Base-by-base conservation (phyloP, 345 rosid genomes). In the Excoecaria agallocha region DNA sequence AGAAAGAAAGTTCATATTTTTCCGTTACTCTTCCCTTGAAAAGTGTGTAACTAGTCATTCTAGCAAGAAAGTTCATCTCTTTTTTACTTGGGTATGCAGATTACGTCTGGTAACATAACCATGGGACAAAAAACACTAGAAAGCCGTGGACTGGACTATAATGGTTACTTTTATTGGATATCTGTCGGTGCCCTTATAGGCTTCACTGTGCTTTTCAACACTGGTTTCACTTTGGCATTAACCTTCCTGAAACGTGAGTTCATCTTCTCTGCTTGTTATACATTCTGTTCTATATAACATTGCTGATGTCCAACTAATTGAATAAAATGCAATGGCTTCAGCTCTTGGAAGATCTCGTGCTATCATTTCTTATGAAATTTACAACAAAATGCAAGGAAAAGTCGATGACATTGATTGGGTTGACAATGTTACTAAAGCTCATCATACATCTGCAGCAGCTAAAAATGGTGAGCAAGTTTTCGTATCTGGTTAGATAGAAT, bases 271-370 rank as follows among this genome's bases (percentile, higher is more conserved):
- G 55, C 60, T 54, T 43, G 3, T 43, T 43, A 59, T 46, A 19
- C 38, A 43, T 51, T 56, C 24, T 51, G 24, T 19, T 16, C 22
- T 0, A 43, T 68, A 22, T 24, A 15, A 6, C 20, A 38, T 4
- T 13, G 17, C n/a, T 4, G 43, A 49, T 52, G 73, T 50, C 15
- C n/a, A 17, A 39, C 75, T 77, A 35, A 54, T 38, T 68, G 22
- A 71, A 12, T 64, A 59, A 39, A 19, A 24, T n/a, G 8, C 11
- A 64, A 12, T n/a, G 55, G 62, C 51, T 77, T 67, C 89, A 91
- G 97, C 97, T 83, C 93, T 93, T 22, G 87, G 86, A 74, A 78
- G 84, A 56, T 87, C 97, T 48, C 87, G 82, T 43, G 86, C 91
- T 65, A 83, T 93, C 84, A 86, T 90, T 80, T 89, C 97, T 0